These are phyloP conservation scores for Trichoderma sp. DNA, from an alignment of 2,329 filamentous ascomycete species.

Conservation along the genomic window DNA sequence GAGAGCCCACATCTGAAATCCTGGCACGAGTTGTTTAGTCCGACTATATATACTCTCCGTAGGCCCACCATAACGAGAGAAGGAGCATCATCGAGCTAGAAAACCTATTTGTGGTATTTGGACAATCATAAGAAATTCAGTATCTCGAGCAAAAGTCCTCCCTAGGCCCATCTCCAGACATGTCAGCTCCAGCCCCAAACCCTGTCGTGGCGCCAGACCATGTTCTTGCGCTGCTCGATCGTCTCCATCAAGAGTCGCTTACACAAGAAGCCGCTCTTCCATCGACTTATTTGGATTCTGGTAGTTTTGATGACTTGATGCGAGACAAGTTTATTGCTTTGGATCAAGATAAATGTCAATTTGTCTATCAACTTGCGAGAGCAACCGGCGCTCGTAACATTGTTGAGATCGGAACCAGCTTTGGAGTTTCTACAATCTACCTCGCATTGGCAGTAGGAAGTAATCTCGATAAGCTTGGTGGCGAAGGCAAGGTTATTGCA, in stretches of 20 bases:
- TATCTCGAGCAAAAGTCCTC: not conserved
- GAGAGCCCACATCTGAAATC: not conserved
- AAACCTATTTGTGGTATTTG: not conserved
- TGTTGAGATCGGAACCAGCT: conserved; percentile 66
- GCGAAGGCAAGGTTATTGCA: conserved; percentile 52
- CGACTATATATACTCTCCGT: not conserved
- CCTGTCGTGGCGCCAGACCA: conserved; percentile 25
- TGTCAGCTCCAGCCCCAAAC: conserved; percentile 17
- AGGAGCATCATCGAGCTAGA: not conserved
- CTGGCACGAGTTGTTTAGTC: not conserved
- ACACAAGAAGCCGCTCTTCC: conserved; percentile 28
- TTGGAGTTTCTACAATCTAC: conserved; percentile 66
- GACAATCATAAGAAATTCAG: too few relatives aligned
- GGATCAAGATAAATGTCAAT: conserved; percentile 60
- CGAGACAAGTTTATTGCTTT: conserved; percentile 64
- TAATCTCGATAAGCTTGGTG: conserved; percentile 41
- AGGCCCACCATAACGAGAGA: not conserved
- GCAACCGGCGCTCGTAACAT: conserved; percentile 54
- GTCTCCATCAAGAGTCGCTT: conserved; percentile 29
- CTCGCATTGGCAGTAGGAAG: conserved; percentile 61
- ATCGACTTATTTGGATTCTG: conserved; percentile 9
- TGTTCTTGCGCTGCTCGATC: conserved; percentile 28
- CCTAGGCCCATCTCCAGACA: not conserved
- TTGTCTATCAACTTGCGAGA: conserved; percentile 59
- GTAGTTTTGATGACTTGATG: conserved; percentile 45